Evolutionary conservation across 345 rosid genomes (phyloP).

Genomic region (Passiflora organensis): DNA sequence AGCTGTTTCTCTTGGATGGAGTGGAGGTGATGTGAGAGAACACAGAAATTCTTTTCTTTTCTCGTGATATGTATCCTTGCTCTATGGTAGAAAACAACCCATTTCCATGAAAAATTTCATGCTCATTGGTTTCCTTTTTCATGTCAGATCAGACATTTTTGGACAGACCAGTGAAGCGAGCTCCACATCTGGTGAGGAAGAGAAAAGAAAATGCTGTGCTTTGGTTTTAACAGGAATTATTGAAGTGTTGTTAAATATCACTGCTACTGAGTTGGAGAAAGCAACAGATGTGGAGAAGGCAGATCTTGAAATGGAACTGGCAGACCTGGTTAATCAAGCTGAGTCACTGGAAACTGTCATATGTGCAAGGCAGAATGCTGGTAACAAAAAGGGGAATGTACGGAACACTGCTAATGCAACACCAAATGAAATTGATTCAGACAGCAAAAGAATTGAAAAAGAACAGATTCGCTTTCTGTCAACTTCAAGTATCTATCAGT

Average conservation of each 20-base stretch:
- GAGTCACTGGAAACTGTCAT: slow-evolving; percentile 38
- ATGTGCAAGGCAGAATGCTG: slow-evolving; percentile 40
- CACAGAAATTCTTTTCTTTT: no score
- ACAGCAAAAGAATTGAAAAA: slow-evolving; percentile 28
- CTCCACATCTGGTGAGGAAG: slow-evolving; percentile 45
- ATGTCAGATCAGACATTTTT: slow-evolving; percentile 55
- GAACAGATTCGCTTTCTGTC: slow-evolving; percentile 51
- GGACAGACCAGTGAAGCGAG: slow-evolving; percentile 44
- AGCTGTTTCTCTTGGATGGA: no score
- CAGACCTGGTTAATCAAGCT: slow-evolving; percentile 45
- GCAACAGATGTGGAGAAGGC: slow-evolving; percentile 39
- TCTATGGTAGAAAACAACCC: neutral
- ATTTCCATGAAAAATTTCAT: slow-evolving; percentile 2
- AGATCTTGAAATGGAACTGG: slow-evolving; percentile 57
- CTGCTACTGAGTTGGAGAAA: slow-evolving; percentile 54
- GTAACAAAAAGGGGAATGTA: slow-evolving; percentile 39
- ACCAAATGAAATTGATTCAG: slow-evolving; percentile 26
- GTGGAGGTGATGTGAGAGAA: no score
- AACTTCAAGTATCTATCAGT: slow-evolving; percentile 64
- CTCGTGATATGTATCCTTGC: no score
- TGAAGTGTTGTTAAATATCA: slow-evolving; percentile 56
- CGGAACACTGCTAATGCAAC: slow-evolving; percentile 28
- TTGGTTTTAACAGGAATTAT: slow-evolving; percentile 48
- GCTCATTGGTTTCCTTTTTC: slow-evolving; percentile 18
- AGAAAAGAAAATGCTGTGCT: slow-evolving; percentile 47